Conservation (phyloP, 768 basidiomycete species). For the Naganishia friedmannii region DNA sequence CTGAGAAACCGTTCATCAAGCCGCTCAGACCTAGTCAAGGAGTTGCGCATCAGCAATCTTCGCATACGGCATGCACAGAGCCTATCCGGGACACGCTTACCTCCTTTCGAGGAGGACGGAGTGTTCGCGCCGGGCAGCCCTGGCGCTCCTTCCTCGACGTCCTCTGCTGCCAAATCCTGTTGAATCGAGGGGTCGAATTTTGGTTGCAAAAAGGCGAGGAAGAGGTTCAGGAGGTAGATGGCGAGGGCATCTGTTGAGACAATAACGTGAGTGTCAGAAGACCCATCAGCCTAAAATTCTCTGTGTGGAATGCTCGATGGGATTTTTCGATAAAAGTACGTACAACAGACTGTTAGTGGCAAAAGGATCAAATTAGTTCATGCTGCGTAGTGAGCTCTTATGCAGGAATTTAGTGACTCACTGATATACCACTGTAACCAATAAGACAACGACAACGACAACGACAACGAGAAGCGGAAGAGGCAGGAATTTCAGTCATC, state of each 20-base stretch:
- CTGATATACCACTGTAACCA: conserved; percentile 77
- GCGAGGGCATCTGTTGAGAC: conserved; percentile 70
- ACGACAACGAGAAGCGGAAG: conserved; percentile 34
- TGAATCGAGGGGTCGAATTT: conserved; percentile 95
- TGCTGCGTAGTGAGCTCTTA: background rate
- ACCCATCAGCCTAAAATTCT: background rate
- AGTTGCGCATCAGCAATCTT: background rate
- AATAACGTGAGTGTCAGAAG: background rate
- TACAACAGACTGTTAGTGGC: conserved; percentile 63
- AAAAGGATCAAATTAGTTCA: background rate
- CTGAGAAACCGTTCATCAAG: conserved; percentile 45
- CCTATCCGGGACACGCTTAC: conserved; percentile 42
- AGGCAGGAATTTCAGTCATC: background rate
- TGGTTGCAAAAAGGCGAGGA: conserved; percentile 95
- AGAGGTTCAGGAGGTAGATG: conserved; percentile 91
- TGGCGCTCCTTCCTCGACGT: conserved; percentile 86
- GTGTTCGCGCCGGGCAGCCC: conserved; percentile 51
- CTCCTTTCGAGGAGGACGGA: conserved; percentile 32
- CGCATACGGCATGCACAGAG: background rate
- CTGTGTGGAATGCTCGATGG: background rate
- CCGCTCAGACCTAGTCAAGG: conserved; percentile 38
- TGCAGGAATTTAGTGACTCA: conserved; percentile 56
- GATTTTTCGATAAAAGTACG: conserved; percentile 54
- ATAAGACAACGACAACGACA: conserved; percentile 28
- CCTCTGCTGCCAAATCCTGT: conserved; percentile 87